Conservation (phyloP, 306 rosid species). For the Prunus dulcis region DNA sequence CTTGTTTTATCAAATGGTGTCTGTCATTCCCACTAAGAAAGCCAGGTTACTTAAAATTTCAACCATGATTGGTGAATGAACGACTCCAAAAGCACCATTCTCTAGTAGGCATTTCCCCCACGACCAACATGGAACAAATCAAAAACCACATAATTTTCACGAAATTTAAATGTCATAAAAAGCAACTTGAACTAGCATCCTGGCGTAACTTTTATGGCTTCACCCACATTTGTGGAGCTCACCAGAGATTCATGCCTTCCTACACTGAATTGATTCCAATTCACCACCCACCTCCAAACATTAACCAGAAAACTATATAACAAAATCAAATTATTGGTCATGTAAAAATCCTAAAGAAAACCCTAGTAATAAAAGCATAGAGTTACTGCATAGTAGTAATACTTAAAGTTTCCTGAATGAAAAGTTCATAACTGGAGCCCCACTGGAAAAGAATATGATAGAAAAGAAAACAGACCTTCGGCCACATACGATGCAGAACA, state of each 20-base stretch:
- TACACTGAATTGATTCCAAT: background rate
- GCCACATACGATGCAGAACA: slow-evolving; percentile 94
- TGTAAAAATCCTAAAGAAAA: background rate
- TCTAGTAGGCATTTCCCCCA: background rate
- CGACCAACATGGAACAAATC: background rate
- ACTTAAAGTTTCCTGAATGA: slow-evolving; percentile 39
- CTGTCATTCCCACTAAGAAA: background rate
- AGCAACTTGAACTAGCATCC: background rate
- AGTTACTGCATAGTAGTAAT: slow-evolving; percentile 37
- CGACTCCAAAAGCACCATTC: slow-evolving; percentile 5
- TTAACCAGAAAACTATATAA: background rate
- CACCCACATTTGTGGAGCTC: background rate
- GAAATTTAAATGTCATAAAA: background rate
- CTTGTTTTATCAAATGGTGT: background rate
- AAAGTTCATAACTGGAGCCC: slow-evolving; percentile 41
- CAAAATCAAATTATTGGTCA: background rate
- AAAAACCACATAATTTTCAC: background rate
- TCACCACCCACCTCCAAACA: background rate
- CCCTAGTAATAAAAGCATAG: slow-evolving; percentile 23
- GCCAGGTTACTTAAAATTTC: background rate
- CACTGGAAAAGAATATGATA: slow-evolving; percentile 40
- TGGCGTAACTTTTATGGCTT: background rate
- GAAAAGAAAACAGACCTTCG: slow-evolving; percentile 82
- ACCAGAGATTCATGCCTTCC: background rate
- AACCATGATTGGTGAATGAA: background rate